Base-by-base conservation (phyloP, 192 early-diverging fungal genomes). In the Rhizoclosmatium sp. region DNA sequence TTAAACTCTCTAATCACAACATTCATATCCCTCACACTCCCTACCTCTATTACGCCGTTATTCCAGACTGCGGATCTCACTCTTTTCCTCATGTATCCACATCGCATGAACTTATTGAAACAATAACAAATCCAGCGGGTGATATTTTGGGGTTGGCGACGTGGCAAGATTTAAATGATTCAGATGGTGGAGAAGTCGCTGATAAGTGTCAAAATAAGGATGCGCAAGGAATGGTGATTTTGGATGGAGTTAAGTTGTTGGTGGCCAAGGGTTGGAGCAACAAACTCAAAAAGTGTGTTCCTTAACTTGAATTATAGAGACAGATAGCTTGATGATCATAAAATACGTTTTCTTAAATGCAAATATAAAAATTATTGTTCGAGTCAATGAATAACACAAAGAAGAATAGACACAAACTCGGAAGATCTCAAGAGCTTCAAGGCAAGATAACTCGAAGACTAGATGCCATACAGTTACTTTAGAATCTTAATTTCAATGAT, bases 251-350 rank as follows among this genome's bases (percentile, higher is more conserved):
- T 16, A 69, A 2, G 39, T 69, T 45, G 14, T 45, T 44, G 1
- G 67, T 69, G 2, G 46, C 67, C 14, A 69, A 21, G 9, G 39
- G 41, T 3, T 69, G 67, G 67, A 45, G 40, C 46, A 47, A 69
- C 46, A 14, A 16, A 16, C 23, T 46, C 41, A 69, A 69, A 40
- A 69, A 69, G 67, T 69, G 67, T 44, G 46, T 69, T 16, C 9
- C 51, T 54, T 31, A 31, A 31, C 31, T 31, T 31, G 31, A 31
- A 31, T 31, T 31, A 31, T 31, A 0, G 31, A 31, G 31, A 31
- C 31, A 31, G 0, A 31, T 0, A 31, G 31, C 0, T 31, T 0
- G 31, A 31, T 0, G 31, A 31, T 31, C 31, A 31, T 31, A 31
- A 31, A 31, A 31, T 31, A 31, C 31, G 31, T 31, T 31, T 31